Conservation (phyloP, 2,329 filamentous ascomycete genomes). For the Xylaria sp. region DNA sequence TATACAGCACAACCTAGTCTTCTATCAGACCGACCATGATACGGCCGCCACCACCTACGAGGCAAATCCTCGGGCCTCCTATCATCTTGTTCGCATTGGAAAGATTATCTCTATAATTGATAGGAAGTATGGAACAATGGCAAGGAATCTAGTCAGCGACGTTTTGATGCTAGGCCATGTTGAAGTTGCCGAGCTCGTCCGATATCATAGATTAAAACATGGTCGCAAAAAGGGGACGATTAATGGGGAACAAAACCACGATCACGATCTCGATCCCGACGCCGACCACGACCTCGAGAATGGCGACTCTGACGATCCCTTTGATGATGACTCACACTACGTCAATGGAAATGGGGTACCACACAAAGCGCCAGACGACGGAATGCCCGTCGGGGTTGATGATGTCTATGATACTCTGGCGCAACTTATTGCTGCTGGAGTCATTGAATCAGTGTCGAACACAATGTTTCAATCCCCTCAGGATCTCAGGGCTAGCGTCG, state of each 20-base stretch:
- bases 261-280: not conserved
- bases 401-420: constrained; percentile 63
- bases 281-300: constrained; percentile 42
- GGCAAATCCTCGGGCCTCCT: constrained; percentile 81
- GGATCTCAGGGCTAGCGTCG: constrained; percentile 70
- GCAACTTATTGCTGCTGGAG: constrained; percentile 70
- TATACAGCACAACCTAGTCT: constrained; percentile 87
- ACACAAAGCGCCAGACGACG: constrained; percentile 44
- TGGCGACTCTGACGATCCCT: constrained; percentile 53
- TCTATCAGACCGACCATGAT: constrained; percentile 73
- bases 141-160: constrained; percentile 77
- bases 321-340: constrained; percentile 27
- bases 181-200: constrained; percentile 74
- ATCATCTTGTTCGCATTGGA: constrained; percentile 81
- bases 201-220: constrained; percentile 63
- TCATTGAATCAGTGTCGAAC: constrained; percentile 71
- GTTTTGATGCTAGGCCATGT: constrained; percentile 82
- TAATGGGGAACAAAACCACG: constrained; percentile 26
- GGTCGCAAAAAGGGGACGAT: constrained; percentile 41
- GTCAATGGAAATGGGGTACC: constrained; percentile 51
- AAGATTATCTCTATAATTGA: constrained; percentile 83
- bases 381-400: constrained; percentile 44
- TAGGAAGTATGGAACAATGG: constrained; percentile 76
- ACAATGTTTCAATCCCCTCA: constrained; percentile 69
- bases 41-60: constrained; percentile 80